Conservation (phyloP, 257 asterid species). For the Haberlea rhodopensis region DNA sequence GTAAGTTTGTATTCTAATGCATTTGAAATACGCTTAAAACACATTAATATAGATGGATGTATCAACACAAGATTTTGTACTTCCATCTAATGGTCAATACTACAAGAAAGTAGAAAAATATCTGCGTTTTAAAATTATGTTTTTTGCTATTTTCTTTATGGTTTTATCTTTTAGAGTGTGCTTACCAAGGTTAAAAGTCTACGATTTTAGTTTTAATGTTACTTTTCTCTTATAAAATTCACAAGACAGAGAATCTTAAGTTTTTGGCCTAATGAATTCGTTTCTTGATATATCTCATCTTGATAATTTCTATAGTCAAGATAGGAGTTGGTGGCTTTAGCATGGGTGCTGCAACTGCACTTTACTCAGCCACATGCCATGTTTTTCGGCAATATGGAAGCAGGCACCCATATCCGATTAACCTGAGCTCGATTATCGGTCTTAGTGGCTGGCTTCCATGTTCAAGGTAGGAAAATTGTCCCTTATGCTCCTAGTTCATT, state of each 20-base stretch:
- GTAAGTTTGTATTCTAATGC: constrained; percentile 37
- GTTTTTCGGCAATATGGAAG: constrained; percentile 53
- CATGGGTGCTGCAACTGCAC: constrained; percentile 89
- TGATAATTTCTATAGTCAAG: constrained; percentile 50
- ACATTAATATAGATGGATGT: background rate
- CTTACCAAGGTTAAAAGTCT: no score
- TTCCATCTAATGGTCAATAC: no score
- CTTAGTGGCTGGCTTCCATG: constrained; percentile 94
- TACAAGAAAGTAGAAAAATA: background rate
- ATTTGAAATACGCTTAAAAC: constrained; percentile 1
- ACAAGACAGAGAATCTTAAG: background rate
- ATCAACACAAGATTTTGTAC: background rate
- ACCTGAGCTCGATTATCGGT: constrained; percentile 50
- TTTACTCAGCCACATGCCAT: constrained; percentile 72
- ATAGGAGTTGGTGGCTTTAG: constrained; percentile 84
- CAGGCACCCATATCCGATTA: constrained; percentile 46
- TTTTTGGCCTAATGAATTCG: background rate
- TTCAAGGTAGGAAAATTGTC: constrained; percentile 42
- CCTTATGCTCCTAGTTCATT: background rate
- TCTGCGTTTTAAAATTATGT: background rate
- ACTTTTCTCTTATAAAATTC: background rate
- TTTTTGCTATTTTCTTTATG: background rate
- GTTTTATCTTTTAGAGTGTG: background rate
- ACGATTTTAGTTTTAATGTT: no score
- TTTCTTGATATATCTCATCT: background rate